These are phyloP conservation scores for Penicillium brevicompactum DNA, from an alignment of 2,329 filamentous ascomycete species.

Conservation along the genomic window DNA sequence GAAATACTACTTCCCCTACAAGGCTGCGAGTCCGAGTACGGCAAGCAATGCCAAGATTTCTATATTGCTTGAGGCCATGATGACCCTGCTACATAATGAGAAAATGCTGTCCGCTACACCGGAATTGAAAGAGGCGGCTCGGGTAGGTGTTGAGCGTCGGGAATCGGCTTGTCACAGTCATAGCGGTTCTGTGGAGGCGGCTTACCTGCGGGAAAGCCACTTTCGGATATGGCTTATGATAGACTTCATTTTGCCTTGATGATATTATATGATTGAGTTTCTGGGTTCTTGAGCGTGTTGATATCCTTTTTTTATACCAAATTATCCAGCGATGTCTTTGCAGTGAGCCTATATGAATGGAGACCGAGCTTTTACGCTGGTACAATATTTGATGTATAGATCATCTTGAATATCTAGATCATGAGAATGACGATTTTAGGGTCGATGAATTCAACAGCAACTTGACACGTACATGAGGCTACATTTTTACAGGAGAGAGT, in stretches of 20 bases:
- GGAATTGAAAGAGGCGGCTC: constrained; percentile 49
- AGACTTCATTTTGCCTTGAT: constrained; percentile 31
- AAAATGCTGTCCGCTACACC: constrained; percentile 36
- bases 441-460: no score
- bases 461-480: no score
- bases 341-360: neutral
- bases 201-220: constrained; percentile 45
- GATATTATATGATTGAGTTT: neutral
- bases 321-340: neutral
- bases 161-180: constrained; percentile 37
- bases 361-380: neutral
- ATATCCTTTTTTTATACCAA: neutral
- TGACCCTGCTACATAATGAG: constrained; percentile 54
- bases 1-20: constrained; percentile 65
- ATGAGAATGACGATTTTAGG: no score
- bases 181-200: constrained; percentile 36
- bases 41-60: constrained; percentile 75
- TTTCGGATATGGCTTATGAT: constrained; percentile 42
- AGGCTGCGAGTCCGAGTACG: constrained; percentile 62
- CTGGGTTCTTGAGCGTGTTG: neutral
- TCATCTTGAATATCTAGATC: no score
- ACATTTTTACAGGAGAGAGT: no score
- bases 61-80: constrained; percentile 66
- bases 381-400: no score
- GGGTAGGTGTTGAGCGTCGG: constrained; percentile 57